A percentile compares a stretch with the other conserved stretches of the same genome.
phyloP scores from a whole-genome alignment of 371 early-diverging fungal species.

The Mucor irregularis region DNA sequence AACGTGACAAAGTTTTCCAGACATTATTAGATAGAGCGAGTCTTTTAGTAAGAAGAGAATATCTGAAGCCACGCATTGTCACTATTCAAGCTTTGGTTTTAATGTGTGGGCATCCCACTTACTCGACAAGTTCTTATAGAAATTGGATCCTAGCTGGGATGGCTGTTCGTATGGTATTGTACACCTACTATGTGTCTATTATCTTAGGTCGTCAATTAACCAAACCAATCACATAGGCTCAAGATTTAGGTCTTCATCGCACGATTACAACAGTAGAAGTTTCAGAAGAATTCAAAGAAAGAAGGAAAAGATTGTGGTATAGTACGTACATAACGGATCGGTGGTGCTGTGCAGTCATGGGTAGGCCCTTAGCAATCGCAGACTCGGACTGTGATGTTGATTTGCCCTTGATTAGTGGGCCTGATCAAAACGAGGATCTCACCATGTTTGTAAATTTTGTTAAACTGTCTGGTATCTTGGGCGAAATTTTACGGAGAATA shows the following conservation, averaged over 20 bases:
- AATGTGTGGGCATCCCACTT: constrained; percentile 40
- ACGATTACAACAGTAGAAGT: constrained; percentile 18
- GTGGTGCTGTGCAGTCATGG: constrained; percentile 46
- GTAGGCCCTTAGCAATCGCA: constrained; percentile 40
- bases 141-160: constrained; percentile 50
- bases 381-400: constrained; percentile 45
- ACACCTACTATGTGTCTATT: not conserved
- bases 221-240: constrained; percentile 27
- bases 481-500: constrained; percentile 35
- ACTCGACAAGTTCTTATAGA: constrained; percentile 31
- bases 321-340: constrained; percentile 33
- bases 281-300: constrained; percentile 14
- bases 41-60: constrained; percentile 29
- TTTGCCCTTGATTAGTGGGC: constrained; percentile 12
- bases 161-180: constrained; percentile 44
- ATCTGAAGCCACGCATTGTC: constrained; percentile 34
- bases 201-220: no score
- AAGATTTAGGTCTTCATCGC: constrained; percentile 42
- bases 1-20: constrained; percentile 34
- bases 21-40: constrained; percentile 29
- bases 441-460: constrained; percentile 30
- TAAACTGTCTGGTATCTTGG: constrained; percentile 36
- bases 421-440: constrained; percentile 10
- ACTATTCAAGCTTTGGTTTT: constrained; percentile 46
- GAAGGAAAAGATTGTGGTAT: constrained; percentile 36